These are phyloP conservation scores for Halenospora varia DNA, from an alignment of 495 filamentous ascomycete species.

Conservation along the genomic window DNA sequence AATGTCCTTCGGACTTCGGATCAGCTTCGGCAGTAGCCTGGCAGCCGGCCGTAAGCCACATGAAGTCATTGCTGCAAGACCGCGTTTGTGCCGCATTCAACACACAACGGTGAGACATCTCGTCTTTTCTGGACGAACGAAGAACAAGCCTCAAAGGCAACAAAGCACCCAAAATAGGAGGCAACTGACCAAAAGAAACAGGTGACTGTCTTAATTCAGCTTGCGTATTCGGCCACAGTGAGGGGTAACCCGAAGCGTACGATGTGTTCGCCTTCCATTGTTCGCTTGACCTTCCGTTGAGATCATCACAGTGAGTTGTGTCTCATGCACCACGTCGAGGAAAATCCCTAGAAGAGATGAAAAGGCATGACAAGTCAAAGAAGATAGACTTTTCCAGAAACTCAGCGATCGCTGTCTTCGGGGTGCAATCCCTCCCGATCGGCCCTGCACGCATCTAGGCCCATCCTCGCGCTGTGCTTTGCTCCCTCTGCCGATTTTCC, in stretches of 20 bases:
- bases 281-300: background rate
- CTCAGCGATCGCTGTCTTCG: background rate
- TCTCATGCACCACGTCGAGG: background rate
- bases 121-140: background rate
- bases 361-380: background rate
- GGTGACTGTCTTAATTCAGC: background rate
- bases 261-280: background rate
- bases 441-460: background rate
- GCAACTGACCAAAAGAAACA: too few relatives aligned
- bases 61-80: too few relatives aligned
- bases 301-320: background rate
- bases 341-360: background rate
- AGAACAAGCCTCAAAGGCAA: background rate
- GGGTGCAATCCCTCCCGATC: background rate
- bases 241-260: too few relatives aligned
- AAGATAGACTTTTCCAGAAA: background rate
- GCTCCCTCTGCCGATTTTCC: background rate
- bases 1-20: background rate
- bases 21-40: background rate
- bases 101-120: too few relatives aligned
- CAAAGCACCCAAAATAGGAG: background rate
- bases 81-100: too few relatives aligned
- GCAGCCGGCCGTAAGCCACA: too few relatives aligned
- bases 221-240: background rate
- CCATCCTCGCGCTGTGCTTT: background rate